Evolutionary conservation across 192 early-diverging fungal genomes (phyloP), one percentile per base, ranked within the genome.

Genomic region (Coemansia sp.): DNA sequence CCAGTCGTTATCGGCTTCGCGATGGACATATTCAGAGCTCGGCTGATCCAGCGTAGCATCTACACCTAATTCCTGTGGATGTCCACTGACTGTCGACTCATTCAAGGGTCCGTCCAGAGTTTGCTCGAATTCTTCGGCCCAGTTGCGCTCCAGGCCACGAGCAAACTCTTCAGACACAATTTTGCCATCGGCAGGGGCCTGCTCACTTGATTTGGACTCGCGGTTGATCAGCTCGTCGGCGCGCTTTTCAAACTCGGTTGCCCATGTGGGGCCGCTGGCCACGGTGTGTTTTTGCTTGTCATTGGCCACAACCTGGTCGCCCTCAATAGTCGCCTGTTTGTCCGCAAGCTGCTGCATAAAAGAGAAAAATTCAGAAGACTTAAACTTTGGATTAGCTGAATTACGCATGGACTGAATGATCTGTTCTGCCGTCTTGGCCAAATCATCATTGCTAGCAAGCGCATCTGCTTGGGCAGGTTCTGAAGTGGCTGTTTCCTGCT

Each of bases 281-380:
- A 59, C 7, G 21, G 42, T 28, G 54, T 68, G 55, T 42, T 60
- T 55, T 30, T 75, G 77, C 50, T 71, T 70, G 40, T 69, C 55
- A 26, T 18, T 40, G 53, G 73, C 35, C 30, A 81, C 77, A 15
- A 99, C 78, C 69, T 94, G 90, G 59, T 96, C 87, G 30, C 90
- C 92, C 55, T 90, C 89, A 44, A 99, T 90, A 5, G 82, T 83
- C 1, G 96, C 83, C 68, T 96, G 86, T 15, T 85, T 79, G 79
- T 99, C 91, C 15, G 91, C 82, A 41, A 99, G 76, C 63, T 93
- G 83, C 52, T 90, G 81, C 93, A 99, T 98, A 67, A 99, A 87
- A 11, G 81, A 83, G 73, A 97, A 70, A 57, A 99, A 99, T 38
- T 91, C 84, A 13, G 91, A 95, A 51, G 88, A 83, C 57, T 88